Base-by-base conservation (phyloP, 148 eudicot species). In the Limonium bicolor region DNA sequence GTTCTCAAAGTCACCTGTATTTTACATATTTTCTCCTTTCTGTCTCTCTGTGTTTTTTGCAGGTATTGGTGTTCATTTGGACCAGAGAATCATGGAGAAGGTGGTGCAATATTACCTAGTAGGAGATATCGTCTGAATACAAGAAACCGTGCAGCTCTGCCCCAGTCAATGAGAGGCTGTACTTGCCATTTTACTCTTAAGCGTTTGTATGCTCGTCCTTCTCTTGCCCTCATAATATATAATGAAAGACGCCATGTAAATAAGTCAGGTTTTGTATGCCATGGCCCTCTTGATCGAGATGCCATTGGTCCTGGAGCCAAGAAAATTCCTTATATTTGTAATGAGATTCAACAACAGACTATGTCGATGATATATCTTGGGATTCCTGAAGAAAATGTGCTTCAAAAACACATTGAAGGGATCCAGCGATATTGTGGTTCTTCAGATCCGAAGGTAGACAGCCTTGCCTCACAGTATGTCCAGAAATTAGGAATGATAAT, bases 21-120 rank as follows among this genome's bases (percentile, higher is more conserved):
- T 17, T 37, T 17, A 2, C 1, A 7, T 41, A 10, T 21, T 4
- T 41, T 5, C 25, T 11, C n/a, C 15, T n/a, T n/a, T n/a, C n/a
- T n/a, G 22, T 4, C 27, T 31, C 13, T 14, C 0, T 43, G 30
- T 23, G 15, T 13, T 27, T 8, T 30, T 13, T 74, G 60, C 73
- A 85, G 99, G 70, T 92, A 92, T 60, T 92, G 99, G 95, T 92
- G 99, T 44, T 92, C 99, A 46, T 92, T 92, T 76, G 99, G 99
- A 48, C 99, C 99, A 49, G 99, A 92, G 65, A 76, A 92, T 54
- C 76, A 92, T 59, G 99, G 99, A 48, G 99, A 92, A 73, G 95
- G 85, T 63, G 99, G 99, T 27, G 71, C 56, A 46, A 70, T 72
- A 55, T 77, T 88, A 54, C 97, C 97, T 38, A 88, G 92, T 61